phyloP scores from a whole-genome alignment of 75 land plant species.

The Adiantum capillusveneris region DNA sequence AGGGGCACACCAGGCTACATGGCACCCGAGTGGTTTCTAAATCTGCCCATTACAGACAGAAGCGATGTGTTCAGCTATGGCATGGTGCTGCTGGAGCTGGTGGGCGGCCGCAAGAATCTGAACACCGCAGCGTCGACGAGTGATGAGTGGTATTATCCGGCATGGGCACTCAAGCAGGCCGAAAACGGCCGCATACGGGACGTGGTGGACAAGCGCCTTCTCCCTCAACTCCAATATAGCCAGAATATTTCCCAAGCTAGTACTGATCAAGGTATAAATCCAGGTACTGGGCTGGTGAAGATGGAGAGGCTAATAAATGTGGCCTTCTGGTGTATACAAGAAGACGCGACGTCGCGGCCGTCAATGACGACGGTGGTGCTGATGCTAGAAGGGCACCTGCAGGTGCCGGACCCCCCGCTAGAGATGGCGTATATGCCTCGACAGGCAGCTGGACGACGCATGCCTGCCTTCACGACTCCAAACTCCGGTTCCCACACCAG shows the following conservation, averaged over 20 bases:
- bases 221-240: slow-evolving; percentile 17
- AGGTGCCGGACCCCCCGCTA: slow-evolving; percentile 32
- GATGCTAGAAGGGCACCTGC: slow-evolving; percentile 56
- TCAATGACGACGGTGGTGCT: slow-evolving; percentile 51
- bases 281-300: neutral
- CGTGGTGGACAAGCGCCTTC: slow-evolving; percentile 34
- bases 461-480: no score
- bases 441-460: no score
- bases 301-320: slow-evolving; percentile 37
- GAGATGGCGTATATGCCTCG: neutral
- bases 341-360: slow-evolving; percentile 45
- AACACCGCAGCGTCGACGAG: slow-evolving; percentile 33
- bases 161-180: slow-evolving; percentile 43
- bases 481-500: no score
- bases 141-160: slow-evolving; percentile 48
- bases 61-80: slow-evolving; percentile 80
- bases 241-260: no score
- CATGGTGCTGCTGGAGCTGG: slow-evolving; percentile 64
- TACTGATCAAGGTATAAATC: slow-evolving; percentile 11
- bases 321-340: slow-evolving; percentile 77
- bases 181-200: slow-evolving; percentile 26
- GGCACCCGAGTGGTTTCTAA: slow-evolving; percentile 68
- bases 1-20: slow-evolving; percentile 72
- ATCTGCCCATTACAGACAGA: slow-evolving; percentile 55
- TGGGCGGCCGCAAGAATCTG: slow-evolving; percentile 59